Evolutionary conservation across 768 basidiomycete species (phyloP).

Genomic region (Russula griseocarnosa): DNA sequence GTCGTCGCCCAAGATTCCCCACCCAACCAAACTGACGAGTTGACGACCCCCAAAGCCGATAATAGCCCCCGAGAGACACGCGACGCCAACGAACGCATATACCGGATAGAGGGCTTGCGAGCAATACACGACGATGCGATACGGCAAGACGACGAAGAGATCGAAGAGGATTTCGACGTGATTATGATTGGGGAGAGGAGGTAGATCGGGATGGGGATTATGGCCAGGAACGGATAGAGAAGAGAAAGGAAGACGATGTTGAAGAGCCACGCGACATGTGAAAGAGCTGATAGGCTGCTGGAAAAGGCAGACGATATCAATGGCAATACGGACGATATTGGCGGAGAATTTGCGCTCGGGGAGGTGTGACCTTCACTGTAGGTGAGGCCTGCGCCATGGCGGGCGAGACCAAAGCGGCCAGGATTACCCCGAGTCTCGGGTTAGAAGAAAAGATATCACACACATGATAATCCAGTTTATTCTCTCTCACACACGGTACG

Average conservation of each 20-base stretch:
- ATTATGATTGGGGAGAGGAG: slow-evolving; percentile 22
- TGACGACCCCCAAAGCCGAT: slow-evolving; percentile 23
- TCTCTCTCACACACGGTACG: no score
- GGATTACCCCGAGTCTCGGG: no score
- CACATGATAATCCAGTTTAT: background rate
- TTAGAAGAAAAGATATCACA: background rate
- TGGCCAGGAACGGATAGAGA: slow-evolving; percentile 10
- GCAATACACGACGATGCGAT: slow-evolving; percentile 6
- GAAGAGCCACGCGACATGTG: background rate
- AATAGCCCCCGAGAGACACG: slow-evolving; percentile 20
- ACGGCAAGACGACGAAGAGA: slow-evolving; percentile 15
- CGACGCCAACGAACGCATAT: slow-evolving; percentile 26
- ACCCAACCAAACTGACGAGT: slow-evolving; percentile 16
- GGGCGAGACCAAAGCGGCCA: background rate
- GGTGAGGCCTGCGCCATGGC: slow-evolving; percentile 11
- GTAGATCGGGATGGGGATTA: slow-evolving; percentile 12
- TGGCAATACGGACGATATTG: slow-evolving; percentile 13
- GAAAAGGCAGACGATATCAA: background rate
- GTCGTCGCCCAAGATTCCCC: slow-evolving; percentile 16
- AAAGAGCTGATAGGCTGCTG: background rate
- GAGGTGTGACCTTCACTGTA: background rate
- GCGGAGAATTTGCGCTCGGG: slow-evolving; percentile 11
- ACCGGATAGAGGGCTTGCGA: slow-evolving; percentile 25
- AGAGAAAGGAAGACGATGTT: background rate
- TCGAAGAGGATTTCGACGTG: slow-evolving; percentile 20